Conservation (phyloP, 768 basidiomycete species). For the Collybia sordida region DNA sequence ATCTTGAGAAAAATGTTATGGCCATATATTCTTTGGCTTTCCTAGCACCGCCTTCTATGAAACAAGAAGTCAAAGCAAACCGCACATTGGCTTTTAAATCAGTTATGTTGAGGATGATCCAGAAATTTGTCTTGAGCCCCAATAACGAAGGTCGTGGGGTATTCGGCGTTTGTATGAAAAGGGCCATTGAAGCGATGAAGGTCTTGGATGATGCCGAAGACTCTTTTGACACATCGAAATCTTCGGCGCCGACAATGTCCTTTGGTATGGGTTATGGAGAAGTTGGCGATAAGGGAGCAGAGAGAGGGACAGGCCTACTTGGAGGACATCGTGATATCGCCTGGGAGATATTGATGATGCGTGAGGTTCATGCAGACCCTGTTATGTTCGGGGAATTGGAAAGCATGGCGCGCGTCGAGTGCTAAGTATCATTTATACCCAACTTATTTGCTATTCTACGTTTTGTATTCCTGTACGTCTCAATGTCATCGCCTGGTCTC, state of each 20-base stretch:
- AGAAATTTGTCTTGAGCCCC: conserved; percentile 54
- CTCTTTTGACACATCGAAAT: conserved; percentile 66
- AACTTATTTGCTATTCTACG: conserved; percentile 11
- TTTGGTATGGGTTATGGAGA: conserved; percentile 90
- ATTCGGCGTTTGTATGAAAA: conserved; percentile 56
- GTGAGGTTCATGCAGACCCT: conserved; percentile 61
- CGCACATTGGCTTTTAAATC: conserved; percentile 65
- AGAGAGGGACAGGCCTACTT: conserved; percentile 74
- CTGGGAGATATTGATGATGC: conserved; percentile 70
- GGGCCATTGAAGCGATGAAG: conserved; percentile 77
- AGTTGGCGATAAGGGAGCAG: conserved; percentile 58
- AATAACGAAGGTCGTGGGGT: conserved; percentile 50
- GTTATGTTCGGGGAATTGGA: conserved; percentile 78
- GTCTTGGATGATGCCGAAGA: conserved; percentile 76
- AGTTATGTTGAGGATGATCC: conserved; percentile 71
- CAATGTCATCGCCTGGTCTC: too few species aligned
- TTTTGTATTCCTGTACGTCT: conserved; percentile 14
- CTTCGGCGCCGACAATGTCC: conserved; percentile 58
- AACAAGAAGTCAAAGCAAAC: conserved; percentile 66
- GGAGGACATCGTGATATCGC: conserved; percentile 70
- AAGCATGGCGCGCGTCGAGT: conserved; percentile 73
- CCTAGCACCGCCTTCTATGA: conserved; percentile 73
- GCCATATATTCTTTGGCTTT: conserved; percentile 87
- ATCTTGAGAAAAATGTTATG: conserved; percentile 77
- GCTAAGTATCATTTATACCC: conserved; percentile 34